phyloP scores from a whole-genome alignment of 2,329 filamentous ascomycete species.

The Epichloe coenophiala region DNA sequence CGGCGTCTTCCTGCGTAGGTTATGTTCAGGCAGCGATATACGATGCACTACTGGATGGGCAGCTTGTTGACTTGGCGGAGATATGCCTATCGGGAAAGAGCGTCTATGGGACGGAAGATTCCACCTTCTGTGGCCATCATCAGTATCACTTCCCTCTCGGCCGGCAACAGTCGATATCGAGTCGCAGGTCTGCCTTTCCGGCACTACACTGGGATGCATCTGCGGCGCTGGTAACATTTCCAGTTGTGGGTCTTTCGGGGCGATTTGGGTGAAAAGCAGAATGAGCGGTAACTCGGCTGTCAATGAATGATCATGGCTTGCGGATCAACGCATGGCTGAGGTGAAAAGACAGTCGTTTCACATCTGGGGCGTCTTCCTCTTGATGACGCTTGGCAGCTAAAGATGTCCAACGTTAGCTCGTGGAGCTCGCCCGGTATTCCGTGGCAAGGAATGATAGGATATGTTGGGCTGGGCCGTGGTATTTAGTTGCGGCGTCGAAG shows the following conservation, averaged over 20 bases:
- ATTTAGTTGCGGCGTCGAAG: background rate
- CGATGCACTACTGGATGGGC: constrained; percentile 6
- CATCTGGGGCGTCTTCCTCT: constrained; percentile 23
- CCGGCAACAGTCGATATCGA: constrained; percentile 4
- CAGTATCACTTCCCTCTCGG: background rate
- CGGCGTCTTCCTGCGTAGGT: constrained; percentile 81
- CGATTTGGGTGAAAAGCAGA: background rate
- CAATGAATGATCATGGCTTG: constrained; percentile 27
- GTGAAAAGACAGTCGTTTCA: constrained; percentile 19
- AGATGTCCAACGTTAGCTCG: background rate
- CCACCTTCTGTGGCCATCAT: constrained; percentile 6
- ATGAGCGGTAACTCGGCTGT: constrained; percentile 13
- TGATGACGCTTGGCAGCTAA: constrained; percentile 1
- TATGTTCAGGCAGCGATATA: constrained; percentile 25
- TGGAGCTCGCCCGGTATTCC: background rate
- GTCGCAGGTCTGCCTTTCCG: constrained; percentile 27
- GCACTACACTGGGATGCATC: constrained; percentile 37
- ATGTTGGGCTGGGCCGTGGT: background rate
- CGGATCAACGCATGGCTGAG: constrained; percentile 27
- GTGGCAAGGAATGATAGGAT: background rate
- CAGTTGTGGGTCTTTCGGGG: constrained; percentile 1
- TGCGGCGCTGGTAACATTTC: constrained; percentile 39
- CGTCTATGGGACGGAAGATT: constrained; percentile 13
- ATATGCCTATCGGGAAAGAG: constrained; percentile 20
- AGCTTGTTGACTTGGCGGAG: constrained; percentile 13